These are phyloP conservation scores for Piper longum DNA, from an alignment of 164 flowering plant genomes.

Conservation along the genomic window DNA sequence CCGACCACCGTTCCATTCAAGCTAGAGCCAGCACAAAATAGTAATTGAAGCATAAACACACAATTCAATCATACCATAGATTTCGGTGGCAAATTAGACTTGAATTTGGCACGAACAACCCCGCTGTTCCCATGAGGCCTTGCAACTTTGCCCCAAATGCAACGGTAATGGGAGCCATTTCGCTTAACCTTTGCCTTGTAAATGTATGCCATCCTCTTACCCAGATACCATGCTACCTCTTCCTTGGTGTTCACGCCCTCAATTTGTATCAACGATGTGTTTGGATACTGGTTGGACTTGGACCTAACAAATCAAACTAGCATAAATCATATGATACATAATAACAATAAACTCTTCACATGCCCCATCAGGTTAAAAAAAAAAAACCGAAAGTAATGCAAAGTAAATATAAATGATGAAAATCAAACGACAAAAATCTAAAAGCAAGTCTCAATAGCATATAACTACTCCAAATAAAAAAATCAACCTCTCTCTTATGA, in stretches of 20 bases:
- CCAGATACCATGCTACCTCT: constrained; percentile 30
- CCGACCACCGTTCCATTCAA: not conserved
- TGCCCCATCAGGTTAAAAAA: no score
- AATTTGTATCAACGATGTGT: constrained; percentile 30
- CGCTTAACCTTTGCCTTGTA: constrained; percentile 38
- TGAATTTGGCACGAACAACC: constrained; percentile 29
- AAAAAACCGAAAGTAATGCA: no score
- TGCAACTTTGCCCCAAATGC: constrained; percentile 33
- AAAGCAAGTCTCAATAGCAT: no score
- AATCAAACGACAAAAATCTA: no score
- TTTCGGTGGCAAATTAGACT: constrained; percentile 30
- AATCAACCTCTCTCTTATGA: no score
- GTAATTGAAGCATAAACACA: not conserved
- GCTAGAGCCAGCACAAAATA: not conserved
- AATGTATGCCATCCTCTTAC: constrained; percentile 30
- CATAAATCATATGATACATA: not conserved
- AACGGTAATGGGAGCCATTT: constrained; percentile 25
- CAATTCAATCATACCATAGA: constrained; percentile 16
- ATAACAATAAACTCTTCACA: no score
- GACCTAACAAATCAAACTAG: constrained; percentile 11
- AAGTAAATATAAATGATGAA: no score
- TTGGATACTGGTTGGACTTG: constrained; percentile 37
- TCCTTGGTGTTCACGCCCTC: constrained; percentile 41
- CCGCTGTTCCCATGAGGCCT: constrained; percentile 37
- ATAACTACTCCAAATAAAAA: no score